Evolutionary conservation across 352 stramenopile species (phyloP).

Genomic region (Phytophthora brassicae): DNA sequence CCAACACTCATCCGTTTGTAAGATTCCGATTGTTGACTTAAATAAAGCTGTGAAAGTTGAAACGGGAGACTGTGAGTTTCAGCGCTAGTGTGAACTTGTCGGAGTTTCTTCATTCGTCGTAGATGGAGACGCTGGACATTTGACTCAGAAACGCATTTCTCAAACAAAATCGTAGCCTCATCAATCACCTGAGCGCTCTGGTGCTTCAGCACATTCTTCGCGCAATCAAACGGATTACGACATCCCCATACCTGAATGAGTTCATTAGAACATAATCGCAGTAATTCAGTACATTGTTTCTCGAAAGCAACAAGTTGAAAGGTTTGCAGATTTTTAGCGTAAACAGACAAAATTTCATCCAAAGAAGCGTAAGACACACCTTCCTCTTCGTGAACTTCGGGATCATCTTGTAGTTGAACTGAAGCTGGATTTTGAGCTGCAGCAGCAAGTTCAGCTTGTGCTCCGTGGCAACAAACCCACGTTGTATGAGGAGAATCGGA

Average conservation of each 20-base stretch:
- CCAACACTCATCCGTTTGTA: slow-evolving; percentile 61
- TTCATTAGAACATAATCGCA: slow-evolving; percentile 54
- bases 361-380: slow-evolving; percentile 15
- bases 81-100: slow-evolving; percentile 42
- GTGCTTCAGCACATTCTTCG: slow-evolving; percentile 62
- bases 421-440: slow-evolving; percentile 4
- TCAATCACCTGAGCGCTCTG: slow-evolving; percentile 50
- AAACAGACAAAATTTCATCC: slow-evolving; percentile 30
- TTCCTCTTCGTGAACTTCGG: slow-evolving; percentile 18
- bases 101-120: slow-evolving; percentile 39
- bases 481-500: slow-evolving; percentile 30
- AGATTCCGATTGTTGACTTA: slow-evolving; percentile 65
- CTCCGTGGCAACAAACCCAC: slow-evolving; percentile 53
- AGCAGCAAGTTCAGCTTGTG: slow-evolving; percentile 13
- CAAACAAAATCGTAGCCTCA: slow-evolving; percentile 37
- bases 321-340: slow-evolving; percentile 26
- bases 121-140: slow-evolving; percentile 58
- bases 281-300: slow-evolving; percentile 35
- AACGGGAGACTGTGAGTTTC: slow-evolving; percentile 52
- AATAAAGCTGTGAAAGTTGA: slow-evolving; percentile 66
- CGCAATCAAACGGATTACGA: slow-evolving; percentile 42
- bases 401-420: slow-evolving; percentile 14
- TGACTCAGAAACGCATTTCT: slow-evolving; percentile 36
- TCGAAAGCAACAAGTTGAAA: slow-evolving; percentile 53
- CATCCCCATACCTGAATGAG: slow-evolving; percentile 61